A percentile compares a stretch with the other conserved stretches of the same genome.
Conservation (phyloP, 1,284 basidiomycete genomes). For the Heliocybe sulcata region DNA sequence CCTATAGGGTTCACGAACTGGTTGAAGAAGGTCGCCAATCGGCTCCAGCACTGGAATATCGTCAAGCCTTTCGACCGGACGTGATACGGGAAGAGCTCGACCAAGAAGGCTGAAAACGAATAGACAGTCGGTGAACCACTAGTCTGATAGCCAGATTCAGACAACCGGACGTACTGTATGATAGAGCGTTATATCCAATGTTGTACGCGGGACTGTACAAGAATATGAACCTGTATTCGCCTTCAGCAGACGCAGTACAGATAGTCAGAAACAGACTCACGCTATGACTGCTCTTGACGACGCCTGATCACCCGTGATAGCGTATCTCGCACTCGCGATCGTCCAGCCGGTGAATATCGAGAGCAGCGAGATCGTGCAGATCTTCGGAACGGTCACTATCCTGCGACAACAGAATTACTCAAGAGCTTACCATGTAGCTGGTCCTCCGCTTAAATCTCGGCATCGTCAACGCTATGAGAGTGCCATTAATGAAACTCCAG, state of each 20-base stretch:
- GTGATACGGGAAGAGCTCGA: constrained; percentile 45
- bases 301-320: constrained; percentile 33
- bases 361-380: constrained; percentile 38
- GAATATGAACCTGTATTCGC: constrained; percentile 48
- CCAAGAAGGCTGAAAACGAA: constrained; percentile 7
- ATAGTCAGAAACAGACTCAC: constrained; percentile 20
- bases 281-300: constrained; percentile 43
- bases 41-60: constrained; percentile 43
- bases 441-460: constrained; percentile 40
- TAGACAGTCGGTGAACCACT: no score
- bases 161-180: no score
- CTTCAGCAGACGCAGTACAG: no score
- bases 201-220: constrained; percentile 44
- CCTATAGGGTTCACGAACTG: constrained; percentile 56
- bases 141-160: no score
- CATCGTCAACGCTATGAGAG: constrained; percentile 37
- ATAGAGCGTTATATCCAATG: constrained; percentile 39
- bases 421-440: constrained; percentile 39
- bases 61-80: constrained; percentile 42
- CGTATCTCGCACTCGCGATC: constrained; percentile 41
- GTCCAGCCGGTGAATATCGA: constrained; percentile 46
- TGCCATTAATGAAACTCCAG: constrained; percentile 49
- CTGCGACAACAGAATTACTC: background rate
- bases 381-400: constrained; percentile 20
- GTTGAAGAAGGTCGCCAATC: constrained; percentile 48